A percentile compares a stretch with the other conserved stretches of the same genome.
Evolutionary conservation across 225 moss, liverwort and hornwort genomes (phyloP).

Genomic region (Physcomitrellopsis africana): DNA sequence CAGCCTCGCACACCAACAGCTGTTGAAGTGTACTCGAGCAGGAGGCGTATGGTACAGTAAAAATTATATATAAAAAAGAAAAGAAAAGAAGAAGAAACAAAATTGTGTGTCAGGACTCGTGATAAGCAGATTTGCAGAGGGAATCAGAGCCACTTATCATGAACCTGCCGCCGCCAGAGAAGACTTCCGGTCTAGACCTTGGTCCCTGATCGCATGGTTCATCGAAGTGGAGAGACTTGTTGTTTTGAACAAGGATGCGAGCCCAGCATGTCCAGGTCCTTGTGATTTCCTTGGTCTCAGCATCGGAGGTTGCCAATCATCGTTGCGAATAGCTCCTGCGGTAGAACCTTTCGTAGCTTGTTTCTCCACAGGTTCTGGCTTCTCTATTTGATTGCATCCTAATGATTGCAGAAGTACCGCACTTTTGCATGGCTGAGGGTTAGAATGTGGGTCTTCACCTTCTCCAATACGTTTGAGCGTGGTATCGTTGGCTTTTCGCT

Average conservation of each 20-base stretch:
- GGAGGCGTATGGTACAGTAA: conserved; percentile 31
- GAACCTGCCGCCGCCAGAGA: conserved; percentile 1
- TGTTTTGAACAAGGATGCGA: conserved; percentile 47
- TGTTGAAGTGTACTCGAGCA: no score
- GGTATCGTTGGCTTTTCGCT: conserved; percentile 51
- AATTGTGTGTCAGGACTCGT: not conserved
- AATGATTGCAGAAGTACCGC: conserved; percentile 19
- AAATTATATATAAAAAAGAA: no score
- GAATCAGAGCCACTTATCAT: not conserved
- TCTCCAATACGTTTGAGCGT: no score
- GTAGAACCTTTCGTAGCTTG: conserved; percentile 13
- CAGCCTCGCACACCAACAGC: conserved; percentile 31
- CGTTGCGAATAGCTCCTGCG: conserved; percentile 26
- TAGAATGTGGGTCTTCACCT: not conserved
- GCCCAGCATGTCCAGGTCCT: conserved; percentile 27
- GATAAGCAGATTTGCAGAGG: not conserved
- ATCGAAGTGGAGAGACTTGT: conserved; percentile 19
- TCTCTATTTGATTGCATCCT: conserved; percentile 21
- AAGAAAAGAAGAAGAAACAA: conserved; percentile 7
- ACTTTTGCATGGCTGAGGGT: not conserved
- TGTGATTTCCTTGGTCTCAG: conserved; percentile 40
- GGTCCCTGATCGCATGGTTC: not conserved
- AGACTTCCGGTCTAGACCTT: conserved; percentile 2
- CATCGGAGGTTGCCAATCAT: conserved; percentile 65
- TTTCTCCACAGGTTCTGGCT: not conserved